phyloP scores from a whole-genome alignment of 768 basidiomycete species.

The Xerocomus brunneocitrinus region DNA sequence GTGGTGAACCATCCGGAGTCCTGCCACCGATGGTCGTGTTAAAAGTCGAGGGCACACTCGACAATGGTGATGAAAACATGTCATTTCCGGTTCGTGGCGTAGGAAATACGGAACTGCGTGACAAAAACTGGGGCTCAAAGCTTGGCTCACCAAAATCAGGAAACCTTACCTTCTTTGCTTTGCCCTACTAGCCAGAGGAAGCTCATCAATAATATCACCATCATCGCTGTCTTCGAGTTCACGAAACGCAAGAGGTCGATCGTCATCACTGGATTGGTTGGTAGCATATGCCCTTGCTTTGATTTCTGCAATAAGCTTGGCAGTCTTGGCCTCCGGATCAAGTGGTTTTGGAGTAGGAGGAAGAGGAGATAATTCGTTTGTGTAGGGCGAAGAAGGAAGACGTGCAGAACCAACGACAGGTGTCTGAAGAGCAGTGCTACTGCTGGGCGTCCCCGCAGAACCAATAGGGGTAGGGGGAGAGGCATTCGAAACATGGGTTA shows the following conservation, averaged over 20 bases:
- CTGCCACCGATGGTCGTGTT: background rate
- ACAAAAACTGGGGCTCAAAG: background rate
- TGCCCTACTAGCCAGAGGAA: conserved; percentile 10
- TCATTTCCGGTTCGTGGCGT: background rate
- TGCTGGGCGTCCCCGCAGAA: conserved; percentile 2
- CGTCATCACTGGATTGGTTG: conserved; percentile 43
- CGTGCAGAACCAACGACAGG: conserved; percentile 8
- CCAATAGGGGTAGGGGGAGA: background rate
- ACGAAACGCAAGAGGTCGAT: conserved; percentile 33
- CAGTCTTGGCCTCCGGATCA: conserved; percentile 41
- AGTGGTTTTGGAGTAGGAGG: conserved; percentile 32
- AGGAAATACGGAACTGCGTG: conserved; percentile 7
- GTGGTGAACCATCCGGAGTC: conserved; percentile 3
- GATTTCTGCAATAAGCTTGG: conserved; percentile 58
- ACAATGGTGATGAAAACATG: conserved; percentile 20
- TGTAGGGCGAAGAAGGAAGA: conserved; percentile 24
- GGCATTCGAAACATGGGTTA: conserved; percentile 2
- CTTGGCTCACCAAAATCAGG: background rate
- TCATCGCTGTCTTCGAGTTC: conserved; percentile 51
- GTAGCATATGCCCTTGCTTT: conserved; percentile 55
- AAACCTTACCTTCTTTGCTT: conserved; percentile 10
- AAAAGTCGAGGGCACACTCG: conserved; percentile 17
- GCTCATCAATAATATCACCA: conserved; percentile 34
- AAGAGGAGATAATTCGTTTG: conserved; percentile 17
- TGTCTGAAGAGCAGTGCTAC: conserved; percentile 8